Evolutionary conservation across 2,329 filamentous ascomycete genomes (phyloP), one percentile per base, ranked within the genome.

Genomic region (Didymella arachidicola): DNA sequence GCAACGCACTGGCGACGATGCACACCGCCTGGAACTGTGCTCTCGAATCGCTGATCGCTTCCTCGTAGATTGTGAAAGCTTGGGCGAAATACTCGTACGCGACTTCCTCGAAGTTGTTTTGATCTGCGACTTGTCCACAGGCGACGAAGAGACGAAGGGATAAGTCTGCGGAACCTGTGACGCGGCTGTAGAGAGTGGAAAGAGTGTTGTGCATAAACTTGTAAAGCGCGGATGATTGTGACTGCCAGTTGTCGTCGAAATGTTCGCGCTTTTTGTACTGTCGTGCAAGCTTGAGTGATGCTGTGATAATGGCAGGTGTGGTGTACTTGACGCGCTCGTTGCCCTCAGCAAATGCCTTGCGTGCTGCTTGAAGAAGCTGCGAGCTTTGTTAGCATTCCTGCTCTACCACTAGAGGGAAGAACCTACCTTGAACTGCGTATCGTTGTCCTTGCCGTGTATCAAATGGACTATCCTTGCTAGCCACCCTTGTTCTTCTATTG

Each of bases 1-100:
- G 93, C 56, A 99, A 82, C 5, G 91, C 92, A 56, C 90, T 92
- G 2, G 94, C 92, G 71, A 99, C 93, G 38, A 97, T 89, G 68
- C 93, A 97, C 0, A 99, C 95, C 1, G 95, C 94, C 79, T 99
- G 95, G 82, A 98, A 99, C 76, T 99, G 95, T 14, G 93, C 94
- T 76, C 96, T 89, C 16, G 93, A 97, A 76, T 99, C 96, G 61
- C 92, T 95, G 63, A 99, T 91, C 0, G 92, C 90, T 77, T 99
- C 95, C 75, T 99, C 95, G 73, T 99, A 99, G 8, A 98, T 92
- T 0, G 94, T 98, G 70, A 99, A 99, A 0, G 95, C 94, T 77
- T 99, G 95, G 0, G 95, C 95, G 69, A 97, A 98, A 81, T 96
- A 99, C 74, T 99, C 95, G 76, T 99, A 99, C 11, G 93, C 91